A percentile compares a stretch with the other conserved stretches of the same genome.
Conservation (phyloP, 1,139 yeast species). For the Scheffersomyces illinoinensis region DNA sequence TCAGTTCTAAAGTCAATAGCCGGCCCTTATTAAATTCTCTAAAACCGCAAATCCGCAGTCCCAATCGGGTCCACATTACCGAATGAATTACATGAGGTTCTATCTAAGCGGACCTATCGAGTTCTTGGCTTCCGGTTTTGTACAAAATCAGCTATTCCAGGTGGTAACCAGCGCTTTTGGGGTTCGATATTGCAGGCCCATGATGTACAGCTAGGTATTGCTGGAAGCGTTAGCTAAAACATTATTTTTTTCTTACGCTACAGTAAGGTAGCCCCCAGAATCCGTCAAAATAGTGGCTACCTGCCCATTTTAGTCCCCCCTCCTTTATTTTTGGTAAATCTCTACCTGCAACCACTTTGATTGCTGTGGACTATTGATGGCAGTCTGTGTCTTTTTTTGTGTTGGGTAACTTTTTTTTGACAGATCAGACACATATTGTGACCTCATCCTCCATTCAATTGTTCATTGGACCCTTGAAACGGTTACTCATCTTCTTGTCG, state of each 20-base stretch:
- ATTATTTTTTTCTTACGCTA: neutral
- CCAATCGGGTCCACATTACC: too few species aligned
- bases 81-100: too few species aligned
- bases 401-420: neutral
- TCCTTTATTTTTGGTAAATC: neutral
- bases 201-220: neutral
- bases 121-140: too few species aligned
- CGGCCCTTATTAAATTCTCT: too few species aligned
- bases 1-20: too few species aligned
- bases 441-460: neutral
- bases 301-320: too few species aligned
- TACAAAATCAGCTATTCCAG: too few species aligned
- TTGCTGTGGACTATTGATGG: neutral
- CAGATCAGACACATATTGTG: neutral
- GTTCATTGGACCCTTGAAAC: neutral
- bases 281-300: neutral
- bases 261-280: neutral
- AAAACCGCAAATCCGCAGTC: too few species aligned
- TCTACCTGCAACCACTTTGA: neutral
- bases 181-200: neutral
- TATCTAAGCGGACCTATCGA: too few species aligned
- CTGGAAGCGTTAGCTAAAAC: neutral
- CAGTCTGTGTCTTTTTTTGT: neutral
- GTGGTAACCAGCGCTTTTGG: neutral
- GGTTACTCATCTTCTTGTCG: neutral